phyloP scores from a whole-genome alignment of 2,329 filamentous ascomycete species.

The Calonectria montana region DNA sequence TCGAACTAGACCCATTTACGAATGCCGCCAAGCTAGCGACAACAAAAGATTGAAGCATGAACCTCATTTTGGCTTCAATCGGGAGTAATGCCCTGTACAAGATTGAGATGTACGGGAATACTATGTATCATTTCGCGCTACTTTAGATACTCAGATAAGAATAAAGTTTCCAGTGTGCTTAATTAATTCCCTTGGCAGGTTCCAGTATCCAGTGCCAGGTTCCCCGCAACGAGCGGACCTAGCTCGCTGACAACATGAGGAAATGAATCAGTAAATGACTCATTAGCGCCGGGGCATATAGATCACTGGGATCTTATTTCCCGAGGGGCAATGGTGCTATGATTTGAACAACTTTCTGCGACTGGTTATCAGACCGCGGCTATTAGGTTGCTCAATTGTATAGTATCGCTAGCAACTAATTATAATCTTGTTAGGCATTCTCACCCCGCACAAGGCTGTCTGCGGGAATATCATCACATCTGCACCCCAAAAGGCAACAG shows the following conservation, averaged over 20 bases:
- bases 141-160: background rate
- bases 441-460: too few relatives aligned
- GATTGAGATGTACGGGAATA: background rate
- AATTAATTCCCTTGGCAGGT: background rate
- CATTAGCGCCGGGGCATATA: background rate
- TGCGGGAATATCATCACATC: too few relatives aligned
- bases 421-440: too few relatives aligned
- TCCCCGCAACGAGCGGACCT: background rate
- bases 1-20: background rate
- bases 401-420: too few relatives aligned
- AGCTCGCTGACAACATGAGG: background rate
- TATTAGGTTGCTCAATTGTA: too few relatives aligned
- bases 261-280: conserved; percentile 10
- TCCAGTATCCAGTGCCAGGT: background rate
- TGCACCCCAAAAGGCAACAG: too few relatives aligned
- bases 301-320: background rate
- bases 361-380: too few relatives aligned
- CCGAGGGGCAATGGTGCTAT: background rate
- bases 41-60: background rate
- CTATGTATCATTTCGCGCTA: background rate
- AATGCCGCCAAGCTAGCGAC: background rate
- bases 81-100: background rate
- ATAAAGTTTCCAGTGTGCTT: background rate
- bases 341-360: too few relatives aligned
- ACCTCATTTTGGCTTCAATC: background rate